Base-by-base conservation (phyloP, 495 filamentous ascomycete genomes). In the Penicillium odoratum region DNA sequence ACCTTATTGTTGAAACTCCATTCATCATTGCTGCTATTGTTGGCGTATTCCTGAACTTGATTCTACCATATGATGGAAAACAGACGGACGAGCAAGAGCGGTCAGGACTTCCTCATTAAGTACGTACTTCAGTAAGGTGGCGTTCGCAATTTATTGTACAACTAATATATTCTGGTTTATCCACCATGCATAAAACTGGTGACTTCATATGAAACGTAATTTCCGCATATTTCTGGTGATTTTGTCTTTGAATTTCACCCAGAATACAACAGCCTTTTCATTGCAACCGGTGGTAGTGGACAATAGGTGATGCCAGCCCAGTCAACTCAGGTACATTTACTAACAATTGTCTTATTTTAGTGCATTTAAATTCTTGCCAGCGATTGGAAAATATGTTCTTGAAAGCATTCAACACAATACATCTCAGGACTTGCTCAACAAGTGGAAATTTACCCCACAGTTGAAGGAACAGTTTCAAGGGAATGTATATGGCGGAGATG, bases 201-300 rank as follows among this genome's bases (percentile, higher is more conserved):
- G 21, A 21, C 21, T 21, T 21, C 21, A 21, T 21, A 21, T 21
- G 21, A 21, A 21, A 21, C 21, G 1, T 21, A 21, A 21, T 21
- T 1, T 21, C 21, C 21, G 21, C 2, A 21, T 21, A 21, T 21
- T 21, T 21, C 21, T n/a, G n/a, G 82, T 1, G 88, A 93, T 64
- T 95, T 90, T 71, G 70, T 95, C 29, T 78, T 93, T 54, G 81
- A 85, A 51, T 89, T 87, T 59, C 88, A 92, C 59, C 89, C 89
- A 0, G 67, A 71, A 3, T 82, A 81, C 59, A 61, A 78, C 48
- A 82, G 83, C 4, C 68, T 94, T 31, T 91, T 94, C 64, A 64
- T 96, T 9, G 85, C 88, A 0, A 91, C 88, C 0, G 91, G 91
- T 1, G 91, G 88, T 1, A 88, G 83, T 57, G 91, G 91, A 15